These are phyloP conservation scores for Barnettozyma pratensis DNA, from an alignment of 805 yeast genomes.

Conservation along the genomic window DNA sequence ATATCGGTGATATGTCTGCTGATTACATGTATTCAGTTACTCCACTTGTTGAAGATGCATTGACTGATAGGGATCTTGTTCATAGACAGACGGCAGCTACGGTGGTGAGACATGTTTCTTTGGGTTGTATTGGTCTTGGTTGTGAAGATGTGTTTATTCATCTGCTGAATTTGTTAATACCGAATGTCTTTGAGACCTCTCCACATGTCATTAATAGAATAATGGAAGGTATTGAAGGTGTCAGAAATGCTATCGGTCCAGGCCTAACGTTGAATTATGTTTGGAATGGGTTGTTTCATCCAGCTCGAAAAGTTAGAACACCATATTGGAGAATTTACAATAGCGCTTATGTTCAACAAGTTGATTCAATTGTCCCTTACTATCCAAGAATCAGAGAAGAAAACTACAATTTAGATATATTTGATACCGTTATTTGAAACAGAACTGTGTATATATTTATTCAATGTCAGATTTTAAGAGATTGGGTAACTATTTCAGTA, in stretches of 20 bases:
- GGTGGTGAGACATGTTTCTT: slow-evolving; percentile 74
- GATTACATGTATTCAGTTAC: slow-evolving; percentile 79
- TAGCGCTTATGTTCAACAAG: slow-evolving; percentile 62
- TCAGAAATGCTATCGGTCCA: slow-evolving; percentile 68
- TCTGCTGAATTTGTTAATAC: slow-evolving; percentile 72
- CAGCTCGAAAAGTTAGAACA: slow-evolving; percentile 79
- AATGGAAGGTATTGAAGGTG: slow-evolving; percentile 70
- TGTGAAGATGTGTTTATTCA: slow-evolving; percentile 82
- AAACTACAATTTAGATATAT: slow-evolving; percentile 15
- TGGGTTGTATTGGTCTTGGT: slow-evolving; percentile 71
- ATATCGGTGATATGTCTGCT: slow-evolving; percentile 71
- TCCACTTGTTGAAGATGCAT: slow-evolving; percentile 81
- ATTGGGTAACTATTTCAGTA: too few species aligned
- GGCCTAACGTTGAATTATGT: slow-evolving; percentile 72
- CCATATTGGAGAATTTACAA: slow-evolving; percentile 88
- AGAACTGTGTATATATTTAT: not conserved
- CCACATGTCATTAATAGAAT: slow-evolving; percentile 90
- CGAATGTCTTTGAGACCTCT: slow-evolving; percentile 89
- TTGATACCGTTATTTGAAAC: slow-evolving; percentile 19
- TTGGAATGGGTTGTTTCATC: slow-evolving; percentile 89
- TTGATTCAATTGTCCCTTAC: slow-evolving; percentile 75
- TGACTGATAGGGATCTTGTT: slow-evolving; percentile 85
- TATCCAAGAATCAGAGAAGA: slow-evolving; percentile 56
- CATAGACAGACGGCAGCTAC: slow-evolving; percentile 95
- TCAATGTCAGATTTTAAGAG: too few species aligned